phyloP scores from a whole-genome alignment of 2,329 filamentous ascomycete genomes.

The Lachnellula arida region DNA sequence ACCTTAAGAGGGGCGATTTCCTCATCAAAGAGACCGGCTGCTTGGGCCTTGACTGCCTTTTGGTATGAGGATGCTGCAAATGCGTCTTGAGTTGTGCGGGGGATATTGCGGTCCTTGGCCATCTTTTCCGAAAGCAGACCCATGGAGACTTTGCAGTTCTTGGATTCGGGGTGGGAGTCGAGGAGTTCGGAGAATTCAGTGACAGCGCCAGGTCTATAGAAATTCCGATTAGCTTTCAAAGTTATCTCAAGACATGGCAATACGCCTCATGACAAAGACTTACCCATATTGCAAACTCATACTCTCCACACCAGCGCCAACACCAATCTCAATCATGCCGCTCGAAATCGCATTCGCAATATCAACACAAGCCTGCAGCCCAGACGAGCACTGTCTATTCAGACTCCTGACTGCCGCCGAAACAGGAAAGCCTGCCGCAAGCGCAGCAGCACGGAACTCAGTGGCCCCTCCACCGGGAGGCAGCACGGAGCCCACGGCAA shows the following conservation, averaged over 20 bases:
- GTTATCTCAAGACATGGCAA: neutral
- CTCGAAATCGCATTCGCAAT: slow-evolving; percentile 86
- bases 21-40: slow-evolving; percentile 83
- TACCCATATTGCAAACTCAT: slow-evolving; percentile 92
- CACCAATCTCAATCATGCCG: slow-evolving; percentile 92
- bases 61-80: slow-evolving; percentile 93
- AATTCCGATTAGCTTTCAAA: slow-evolving; percentile 1
- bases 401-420: slow-evolving; percentile 77
- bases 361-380: slow-evolving; percentile 87
- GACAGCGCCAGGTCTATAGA: slow-evolving; percentile 68
- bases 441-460: slow-evolving; percentile 87
- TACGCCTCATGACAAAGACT: slow-evolving; percentile 27
- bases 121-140: slow-evolving; percentile 89
- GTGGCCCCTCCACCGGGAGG: slow-evolving; percentile 92
- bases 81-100: slow-evolving; percentile 73
- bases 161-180: slow-evolving; percentile 72
- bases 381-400: slow-evolving; percentile 93
- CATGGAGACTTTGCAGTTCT: slow-evolving; percentile 98
- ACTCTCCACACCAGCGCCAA: slow-evolving; percentile 93
- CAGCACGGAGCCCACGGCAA: slow-evolving; percentile 86
- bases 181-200: slow-evolving; percentile 89
- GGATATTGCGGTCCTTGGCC: slow-evolving; percentile 77
- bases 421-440: slow-evolving; percentile 88
- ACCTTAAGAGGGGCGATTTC: slow-evolving; percentile 87
- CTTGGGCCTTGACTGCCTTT: slow-evolving; percentile 81